Conservation (phyloP, 192 early-diverging fungal genomes). For the Gorgonomyces haynaldii region DNA sequence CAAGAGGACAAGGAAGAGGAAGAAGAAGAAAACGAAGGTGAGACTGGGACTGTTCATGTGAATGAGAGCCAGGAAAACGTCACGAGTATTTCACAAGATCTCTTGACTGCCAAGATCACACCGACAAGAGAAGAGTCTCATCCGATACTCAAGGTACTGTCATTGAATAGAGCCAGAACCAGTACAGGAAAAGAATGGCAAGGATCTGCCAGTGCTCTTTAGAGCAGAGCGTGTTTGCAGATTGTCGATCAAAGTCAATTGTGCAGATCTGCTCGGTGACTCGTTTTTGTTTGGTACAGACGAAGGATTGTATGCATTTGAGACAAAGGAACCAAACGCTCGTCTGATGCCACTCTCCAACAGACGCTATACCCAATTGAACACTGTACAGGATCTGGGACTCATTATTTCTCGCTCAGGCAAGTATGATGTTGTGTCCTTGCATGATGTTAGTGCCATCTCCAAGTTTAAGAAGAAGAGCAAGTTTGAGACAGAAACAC, state of each 20-base stretch:
- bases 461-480: constrained; percentile 22
- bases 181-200: background rate
- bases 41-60: background rate
- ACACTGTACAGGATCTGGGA: constrained; percentile 30
- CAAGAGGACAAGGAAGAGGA: constrained; percentile 9
- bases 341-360: constrained; percentile 34
- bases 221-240: constrained; percentile 37
- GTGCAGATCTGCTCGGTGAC: constrained; percentile 41
- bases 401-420: constrained; percentile 40
- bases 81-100: too few relatives aligned
- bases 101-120: too few relatives aligned
- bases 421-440: constrained; percentile 37
- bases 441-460: constrained; percentile 27
- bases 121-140: too few relatives aligned
- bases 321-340: constrained; percentile 24
- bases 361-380: constrained; percentile 35
- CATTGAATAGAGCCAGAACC: too few relatives aligned
- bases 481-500: constrained; percentile 46
- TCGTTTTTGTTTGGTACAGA: constrained; percentile 44
- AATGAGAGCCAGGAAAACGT: background rate
- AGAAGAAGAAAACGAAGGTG: constrained; percentile 1
- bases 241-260: constrained; percentile 35
- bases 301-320: constrained; percentile 41
- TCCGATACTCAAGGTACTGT: too few relatives aligned
- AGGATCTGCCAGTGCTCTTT: constrained; percentile 16